Evolutionary conservation across 2,329 filamentous ascomycete genomes (phyloP), one percentile per base, ranked within the genome.

Genomic region (Cordyceps tenuipes): DNA sequence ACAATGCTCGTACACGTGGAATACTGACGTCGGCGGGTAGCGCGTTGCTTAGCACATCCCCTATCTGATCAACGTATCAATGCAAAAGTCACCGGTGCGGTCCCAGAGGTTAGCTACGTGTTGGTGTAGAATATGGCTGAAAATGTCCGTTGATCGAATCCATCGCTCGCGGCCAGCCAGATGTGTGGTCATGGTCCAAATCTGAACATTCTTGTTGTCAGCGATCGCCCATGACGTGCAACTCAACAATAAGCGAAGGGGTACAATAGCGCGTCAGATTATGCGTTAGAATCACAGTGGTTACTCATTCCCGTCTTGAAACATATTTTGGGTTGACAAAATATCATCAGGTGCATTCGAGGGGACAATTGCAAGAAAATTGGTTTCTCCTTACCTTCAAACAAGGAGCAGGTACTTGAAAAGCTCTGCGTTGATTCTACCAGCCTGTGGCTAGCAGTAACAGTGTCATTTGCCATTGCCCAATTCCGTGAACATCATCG

Each of bases 261-360:
- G 21, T 29, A 29, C 21, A 26, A 29, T 5, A 12, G 21, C 41
- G 44, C 54, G 48, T 57, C 54, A 57, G 54, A 57, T 57, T 57
- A 34, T 55, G 57, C 31, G 43, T 61, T 69, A 64, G 68, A 71
- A 71, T 73, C 72, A 73, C 65, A 50, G 66, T 47, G 66, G 61
- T 60, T 65, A 54, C 66, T 71, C 69, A 74, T 70, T 70, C 70
- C 69, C 70, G 71, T 73, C 72, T 73, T 73, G 70, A 73, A 73
- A 73, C 71, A 74, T 73, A 61, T 65, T 59, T 59, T 65, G 48
- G 56, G 54, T 36, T 57, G 61, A 62, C 44, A 43, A 57, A 56
- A 54, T 44, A 36, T 65, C 63, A 65, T 67, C 63, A 65, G 19
- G 34, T 47, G 46, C 39, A 39, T 52, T 36, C 34, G 57, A 3